These are phyloP conservation scores for Diaporthe australafricana DNA, from an alignment of 2,329 filamentous ascomycete genomes.

Conservation along the genomic window DNA sequence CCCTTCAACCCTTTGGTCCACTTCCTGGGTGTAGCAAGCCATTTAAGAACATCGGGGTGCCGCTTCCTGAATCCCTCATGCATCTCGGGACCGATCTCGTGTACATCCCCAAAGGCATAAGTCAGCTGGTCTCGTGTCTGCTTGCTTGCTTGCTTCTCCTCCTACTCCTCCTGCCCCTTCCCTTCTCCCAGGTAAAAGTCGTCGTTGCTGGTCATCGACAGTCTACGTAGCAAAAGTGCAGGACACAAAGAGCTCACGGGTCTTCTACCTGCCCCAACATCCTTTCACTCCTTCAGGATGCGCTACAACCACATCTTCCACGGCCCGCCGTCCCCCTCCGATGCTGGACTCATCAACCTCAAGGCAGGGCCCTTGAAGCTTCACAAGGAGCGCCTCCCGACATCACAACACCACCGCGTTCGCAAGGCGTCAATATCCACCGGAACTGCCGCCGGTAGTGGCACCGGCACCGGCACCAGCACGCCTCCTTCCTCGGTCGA, in stretches of 20 bases:
- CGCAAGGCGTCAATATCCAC: constrained; percentile 34
- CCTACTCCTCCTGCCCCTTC: too few relatives aligned
- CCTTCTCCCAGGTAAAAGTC: neutral
- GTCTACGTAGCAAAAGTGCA: constrained; percentile 5
- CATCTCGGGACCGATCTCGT: constrained; percentile 14
- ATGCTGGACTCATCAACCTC: constrained; percentile 31
- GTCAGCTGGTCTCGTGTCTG: constrained; percentile 6
- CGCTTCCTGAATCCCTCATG: neutral
- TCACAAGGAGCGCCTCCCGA: constrained; percentile 34
- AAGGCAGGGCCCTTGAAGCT: constrained; percentile 27
- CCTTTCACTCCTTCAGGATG: constrained; percentile 27
- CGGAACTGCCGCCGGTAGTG: neutral
- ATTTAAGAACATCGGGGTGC: constrained; percentile 19
- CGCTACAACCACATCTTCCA: constrained; percentile 35
- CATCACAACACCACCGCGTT: constrained; percentile 32
- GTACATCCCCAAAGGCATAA: neutral
- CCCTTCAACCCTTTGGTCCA: too few relatives aligned
- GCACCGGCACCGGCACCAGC: constrained; percentile 7
- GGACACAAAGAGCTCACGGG: neutral
- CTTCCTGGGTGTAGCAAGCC: neutral
- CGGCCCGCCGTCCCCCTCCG: constrained; percentile 32
- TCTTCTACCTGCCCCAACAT: neutral
- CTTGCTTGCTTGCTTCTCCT: neutral
- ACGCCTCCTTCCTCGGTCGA: constrained; percentile 13
- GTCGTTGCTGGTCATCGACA: constrained; percentile 34